Base-by-base conservation (phyloP, 768 basidiomycete species). In the Mycena albidolilacea region DNA sequence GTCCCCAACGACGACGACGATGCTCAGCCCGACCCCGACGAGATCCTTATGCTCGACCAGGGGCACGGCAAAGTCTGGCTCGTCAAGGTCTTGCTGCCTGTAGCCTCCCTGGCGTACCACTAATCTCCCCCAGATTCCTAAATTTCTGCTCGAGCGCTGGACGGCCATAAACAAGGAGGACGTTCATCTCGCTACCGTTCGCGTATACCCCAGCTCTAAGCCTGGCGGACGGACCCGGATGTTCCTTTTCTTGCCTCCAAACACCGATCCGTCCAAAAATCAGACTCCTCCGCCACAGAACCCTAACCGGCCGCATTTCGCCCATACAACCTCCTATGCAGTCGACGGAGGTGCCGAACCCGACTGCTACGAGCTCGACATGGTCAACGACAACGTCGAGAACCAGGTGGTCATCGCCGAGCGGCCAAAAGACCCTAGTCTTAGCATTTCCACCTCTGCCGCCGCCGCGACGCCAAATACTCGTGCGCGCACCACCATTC, bases 331-430 rank as follows among this genome's bases (percentile, higher is more conserved):
- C 1, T 74, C 81, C 2, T 83, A 84, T 58, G 50, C 79, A 2
- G 76, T 82, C 0, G 78, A 78, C 2, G 82, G 81, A 7, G 77
- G 82, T 7, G 73, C 75, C 0, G 87, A 90, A 72, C 88, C 88
- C 6, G 93, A 93, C 77, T 89, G 91, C 81, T 98, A 96, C 83
- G 94, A 96, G 76, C 86, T 98, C 43, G 92, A 95, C 54, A 95
- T 97, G 90, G 91, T 96, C 54, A 93, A 95, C 73, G 92, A 95
- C 73, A 82, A 89, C 41, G 93, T 95, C 10, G 93, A 94, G 77
- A 97, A 96, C 83, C 92, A 96, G 81, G 88, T 94, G 69, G 94
- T 96, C 38, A 89, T 96, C 44, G 95, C 94, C 0, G 94, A 96
- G 81, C 90, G 92, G 64, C 92, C 92, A 30, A 95, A 94, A 78